Evolutionary conservation across 2,329 filamentous ascomycete species (phyloP), one percentile per base, ranked within the genome.

Genomic region (Sporothrix sp.): DNA sequence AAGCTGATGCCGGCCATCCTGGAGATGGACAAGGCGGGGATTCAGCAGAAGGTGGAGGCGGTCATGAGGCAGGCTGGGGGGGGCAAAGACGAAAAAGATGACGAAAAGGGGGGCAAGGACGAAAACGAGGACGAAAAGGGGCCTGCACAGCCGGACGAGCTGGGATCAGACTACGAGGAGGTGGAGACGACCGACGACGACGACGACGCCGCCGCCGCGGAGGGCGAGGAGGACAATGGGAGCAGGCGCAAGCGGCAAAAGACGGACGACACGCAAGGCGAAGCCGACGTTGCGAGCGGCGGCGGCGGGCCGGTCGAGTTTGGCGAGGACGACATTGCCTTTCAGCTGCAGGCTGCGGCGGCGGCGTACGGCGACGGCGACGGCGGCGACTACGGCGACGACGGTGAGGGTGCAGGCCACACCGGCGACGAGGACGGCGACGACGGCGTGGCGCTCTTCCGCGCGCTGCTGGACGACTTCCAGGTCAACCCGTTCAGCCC

Each of bases 271-370:
- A 70, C 32, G 79, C 78, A 55, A 70, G 72, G 37, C 75, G 71
- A 54, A 70, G 59, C 56, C 13, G 52, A 58, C 9, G 67, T 68
- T 23, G 16, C n/a, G 13, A n/a, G 10, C 18, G 25, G 11, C 8
- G 59, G 68, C 11, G 68, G 75, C 1, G 68, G 65, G 1, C 74
- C 78, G 0, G 68, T 93, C 7, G 91, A 96, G 60, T 95, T 95
- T 60, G 87, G 85, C 51, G 93, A 97, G 65, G 91, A 90, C 48
- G 93, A 98, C 61, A 94, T 98, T 59, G 90, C 87, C 32, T 90
- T 84, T 62, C 93, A 98, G 62, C 73, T 98, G 11, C 86, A 87
- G 48, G 83, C 86, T 23, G 83, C 85, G 23, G 43, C 43, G 2
- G 43, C 30, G 4, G 43, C n/a, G 3, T 45, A 45, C 20, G 35